Conservation (phyloP, 192 early-diverging fungal species). For the Linnemannia zychae region DNA sequence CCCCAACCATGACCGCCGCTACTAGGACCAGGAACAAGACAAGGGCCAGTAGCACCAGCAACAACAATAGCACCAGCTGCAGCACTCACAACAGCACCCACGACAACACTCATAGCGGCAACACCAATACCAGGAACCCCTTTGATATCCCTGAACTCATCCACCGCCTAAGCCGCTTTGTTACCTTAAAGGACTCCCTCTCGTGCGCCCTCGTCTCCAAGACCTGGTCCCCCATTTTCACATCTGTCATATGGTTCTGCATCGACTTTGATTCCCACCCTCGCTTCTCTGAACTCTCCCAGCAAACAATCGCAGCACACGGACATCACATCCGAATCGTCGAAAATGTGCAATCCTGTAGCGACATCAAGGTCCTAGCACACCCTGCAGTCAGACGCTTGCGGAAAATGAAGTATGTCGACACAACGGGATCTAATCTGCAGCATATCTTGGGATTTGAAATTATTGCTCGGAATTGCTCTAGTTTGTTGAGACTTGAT, state of each 20-base stretch:
- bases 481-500: neutral
- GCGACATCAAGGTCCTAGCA: neutral
- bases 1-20: neutral
- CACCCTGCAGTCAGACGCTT: neutral
- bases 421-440: neutral
- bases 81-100: neutral
- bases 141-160: neutral
- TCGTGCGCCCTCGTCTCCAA: constrained; percentile 12
- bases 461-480: neutral
- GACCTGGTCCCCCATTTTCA: constrained; percentile 3
- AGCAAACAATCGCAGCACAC: neutral
- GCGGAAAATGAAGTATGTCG: neutral
- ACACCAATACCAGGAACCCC: neutral
- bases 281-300: neutral
- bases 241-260: constrained; percentile 10
- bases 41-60: neutral
- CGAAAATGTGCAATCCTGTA: neutral
- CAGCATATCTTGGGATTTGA: neutral
- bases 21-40: neutral
- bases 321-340: constrained; percentile 19
- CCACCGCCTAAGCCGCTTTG: neutral
- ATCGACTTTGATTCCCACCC: neutral
- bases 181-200: neutral
- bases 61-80: neutral
- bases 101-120: too few relatives aligned